A percentile compares a stretch with the other conserved stretches of the same genome.
Evolutionary conservation across 768 basidiomycete genomes (phyloP).

Genomic region (Boletus rufocinnamomeus): DNA sequence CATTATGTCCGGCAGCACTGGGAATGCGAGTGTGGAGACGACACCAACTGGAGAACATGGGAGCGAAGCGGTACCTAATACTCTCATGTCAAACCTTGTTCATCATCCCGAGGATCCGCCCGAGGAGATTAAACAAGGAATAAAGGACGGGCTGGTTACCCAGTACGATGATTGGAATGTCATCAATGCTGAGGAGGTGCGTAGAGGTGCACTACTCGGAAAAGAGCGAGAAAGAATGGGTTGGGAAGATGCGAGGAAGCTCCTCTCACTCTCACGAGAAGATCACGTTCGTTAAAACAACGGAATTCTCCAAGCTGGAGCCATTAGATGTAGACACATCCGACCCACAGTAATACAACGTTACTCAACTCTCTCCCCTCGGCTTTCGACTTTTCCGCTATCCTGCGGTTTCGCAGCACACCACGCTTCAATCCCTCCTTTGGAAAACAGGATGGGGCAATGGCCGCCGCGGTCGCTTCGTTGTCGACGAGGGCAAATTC

Average conservation of each 20-base stretch:
- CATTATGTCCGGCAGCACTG: conserved; percentile 29
- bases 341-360: conserved; percentile 14
- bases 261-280: conserved; percentile 25
- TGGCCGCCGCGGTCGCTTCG: conserved; percentile 30
- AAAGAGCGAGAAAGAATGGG: conserved; percentile 80
- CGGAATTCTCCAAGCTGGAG: neutral
- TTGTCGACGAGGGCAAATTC: conserved; percentile 27
- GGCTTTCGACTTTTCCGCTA: neutral
- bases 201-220: conserved; percentile 52
- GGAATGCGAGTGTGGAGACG: conserved; percentile 20
- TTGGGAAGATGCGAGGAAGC: conserved; percentile 57
- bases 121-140: conserved; percentile 44
- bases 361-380: conserved; percentile 2
- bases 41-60: conserved; percentile 9
- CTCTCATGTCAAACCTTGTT: conserved; percentile 37
- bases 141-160: conserved; percentile 48
- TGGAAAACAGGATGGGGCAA: conserved; percentile 34
- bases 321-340: conserved; percentile 9
- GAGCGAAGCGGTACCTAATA: neutral
- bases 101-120: conserved; percentile 51
- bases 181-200: conserved; percentile 72
- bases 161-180: conserved; percentile 74
- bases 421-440: conserved; percentile 16
- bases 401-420: neutral
- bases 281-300: conserved; percentile 6